Evolutionary conservation across 2,329 filamentous ascomycete species (phyloP), one percentile per base, ranked within the genome.

Genomic region (Penicillium psychrosexuale): DNA sequence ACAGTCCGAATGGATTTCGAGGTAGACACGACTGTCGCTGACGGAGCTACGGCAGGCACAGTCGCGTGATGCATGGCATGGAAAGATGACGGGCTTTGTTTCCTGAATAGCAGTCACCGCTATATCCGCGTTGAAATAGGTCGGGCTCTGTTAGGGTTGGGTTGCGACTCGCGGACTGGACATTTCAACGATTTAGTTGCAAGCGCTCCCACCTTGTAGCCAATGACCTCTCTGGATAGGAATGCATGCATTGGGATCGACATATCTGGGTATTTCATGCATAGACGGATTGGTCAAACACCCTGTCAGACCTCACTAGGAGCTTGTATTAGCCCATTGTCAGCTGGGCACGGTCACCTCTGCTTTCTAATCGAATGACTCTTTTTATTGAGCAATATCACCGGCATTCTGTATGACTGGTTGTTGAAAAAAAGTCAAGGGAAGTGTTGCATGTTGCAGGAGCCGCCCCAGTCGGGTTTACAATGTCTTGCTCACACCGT

Each of bases 1-100:
- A 58, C 58, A 58, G 58, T 70, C 70, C 69, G 70, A 71, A 64
- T 72, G 69, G 69, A 58, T 54, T 51, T 63, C 45, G 48, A 47
- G 46, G 57, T 61, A 58, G 60, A 71, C 66, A 70, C 68, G 67
- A 67, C 60, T 47, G 30, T 62, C 47, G 55, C 48, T 49, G 54
- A 51, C 47, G 46, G 51, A 31, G 34, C 33, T 39, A 39, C 52
- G 39, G 47, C 47, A 50, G 52, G 37, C 39, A 43, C 19, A 54
- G 55, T 59, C 59, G 62, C 58, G 57, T 66, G 61, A 65, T 57
- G 50, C 53, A 61, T 57, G 53, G 44, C 42, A 60, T 53, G 28
- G 48, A 51, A 56, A 38, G 42, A 45, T 33, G 46, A 57, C 55
- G 30, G 51, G 49, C 53, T 61, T 57, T 58, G 51, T 53, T 40